Percentiles rank a stretch among this genome's conserved stretches.
phyloP scores from a whole-genome alignment of 2,329 filamentous ascomycete species.

The Orbilia brochopaga region DNA sequence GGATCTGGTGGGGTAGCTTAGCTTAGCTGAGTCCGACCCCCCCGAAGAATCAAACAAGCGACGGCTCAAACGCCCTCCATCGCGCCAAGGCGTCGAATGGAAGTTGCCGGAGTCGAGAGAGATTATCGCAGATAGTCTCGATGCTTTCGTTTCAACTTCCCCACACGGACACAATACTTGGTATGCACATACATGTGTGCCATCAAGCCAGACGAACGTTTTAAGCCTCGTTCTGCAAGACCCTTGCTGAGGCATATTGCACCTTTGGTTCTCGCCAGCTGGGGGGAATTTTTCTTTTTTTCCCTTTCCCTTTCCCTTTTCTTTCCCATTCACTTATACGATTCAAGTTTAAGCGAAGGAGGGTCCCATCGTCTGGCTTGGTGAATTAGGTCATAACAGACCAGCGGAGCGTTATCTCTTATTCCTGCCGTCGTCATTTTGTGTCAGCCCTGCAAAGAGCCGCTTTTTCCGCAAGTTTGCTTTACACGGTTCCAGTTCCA shows the following conservation, averaged over 20 bases:
- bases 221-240: slow-evolving; percentile 36
- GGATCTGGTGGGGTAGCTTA: too few relatives aligned
- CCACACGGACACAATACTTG: too few relatives aligned
- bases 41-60: too few relatives aligned
- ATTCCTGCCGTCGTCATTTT: slow-evolving; percentile 24
- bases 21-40: too few relatives aligned
- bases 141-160: too few relatives aligned
- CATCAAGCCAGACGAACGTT: too few relatives aligned
- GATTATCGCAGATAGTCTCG: too few relatives aligned
- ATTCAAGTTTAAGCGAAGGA: slow-evolving; percentile 11
- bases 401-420: slow-evolving; percentile 5
- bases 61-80: background rate
- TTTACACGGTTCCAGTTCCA: too few relatives aligned
- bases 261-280: slow-evolving; percentile 22
- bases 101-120: too few relatives aligned
- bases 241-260: slow-evolving; percentile 39
- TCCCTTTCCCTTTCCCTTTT: background rate
- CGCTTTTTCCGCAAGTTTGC: slow-evolving; percentile 38
- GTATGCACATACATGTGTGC: too few relatives aligned
- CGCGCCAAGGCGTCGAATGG: background rate
- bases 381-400: too few relatives aligned
- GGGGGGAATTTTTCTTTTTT: background rate
- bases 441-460: slow-evolving; percentile 49
- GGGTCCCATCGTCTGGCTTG: too few relatives aligned
- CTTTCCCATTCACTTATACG: background rate